Conservation (phyloP, 768 basidiomycete genomes). For the Termitomyces titanicus region DNA sequence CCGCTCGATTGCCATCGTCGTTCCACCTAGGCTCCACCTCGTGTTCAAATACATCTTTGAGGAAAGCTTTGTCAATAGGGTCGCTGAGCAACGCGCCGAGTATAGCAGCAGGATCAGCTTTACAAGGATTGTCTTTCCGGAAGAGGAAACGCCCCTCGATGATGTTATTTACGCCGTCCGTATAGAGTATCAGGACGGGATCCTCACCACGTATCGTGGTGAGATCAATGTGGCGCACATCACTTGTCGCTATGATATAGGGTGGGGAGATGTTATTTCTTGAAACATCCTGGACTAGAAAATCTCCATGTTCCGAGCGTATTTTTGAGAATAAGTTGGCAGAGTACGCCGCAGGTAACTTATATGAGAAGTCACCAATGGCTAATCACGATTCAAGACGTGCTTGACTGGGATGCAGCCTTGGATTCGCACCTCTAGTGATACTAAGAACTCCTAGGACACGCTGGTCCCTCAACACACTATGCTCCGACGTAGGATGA, state of each 20-base stretch:
- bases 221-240: slow-evolving; percentile 11
- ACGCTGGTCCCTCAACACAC: slow-evolving; percentile 7
- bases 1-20: slow-evolving; percentile 10
- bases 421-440: slow-evolving; percentile 8
- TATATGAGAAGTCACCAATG: slow-evolving; percentile 14
- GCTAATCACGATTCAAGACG: slow-evolving; percentile 1
- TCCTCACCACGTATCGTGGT: background rate
- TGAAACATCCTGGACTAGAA: background rate
- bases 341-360: slow-evolving; percentile 7
- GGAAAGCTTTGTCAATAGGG: slow-evolving; percentile 2
- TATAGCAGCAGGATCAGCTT: slow-evolving; percentile 7
- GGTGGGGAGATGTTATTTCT: slow-evolving; percentile 11
- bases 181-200: slow-evolving; percentile 9
- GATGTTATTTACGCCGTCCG: slow-evolving; percentile 13
- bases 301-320: background rate
- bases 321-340: slow-evolving; percentile 7
- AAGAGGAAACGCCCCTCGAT: slow-evolving; percentile 13
- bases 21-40: slow-evolving; percentile 14
- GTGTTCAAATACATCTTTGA: slow-evolving; percentile 10
- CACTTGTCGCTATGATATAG: slow-evolving; percentile 9
- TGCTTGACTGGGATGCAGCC: too few species aligned
- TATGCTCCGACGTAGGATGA: slow-evolving; percentile 10
- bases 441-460: slow-evolving; percentile 9
- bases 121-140: slow-evolving; percentile 10
- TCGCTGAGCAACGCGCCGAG: slow-evolving; percentile 11